Base-by-base conservation (phyloP, 2,329 filamentous ascomycete species). In the Passalora sequoiae region DNA sequence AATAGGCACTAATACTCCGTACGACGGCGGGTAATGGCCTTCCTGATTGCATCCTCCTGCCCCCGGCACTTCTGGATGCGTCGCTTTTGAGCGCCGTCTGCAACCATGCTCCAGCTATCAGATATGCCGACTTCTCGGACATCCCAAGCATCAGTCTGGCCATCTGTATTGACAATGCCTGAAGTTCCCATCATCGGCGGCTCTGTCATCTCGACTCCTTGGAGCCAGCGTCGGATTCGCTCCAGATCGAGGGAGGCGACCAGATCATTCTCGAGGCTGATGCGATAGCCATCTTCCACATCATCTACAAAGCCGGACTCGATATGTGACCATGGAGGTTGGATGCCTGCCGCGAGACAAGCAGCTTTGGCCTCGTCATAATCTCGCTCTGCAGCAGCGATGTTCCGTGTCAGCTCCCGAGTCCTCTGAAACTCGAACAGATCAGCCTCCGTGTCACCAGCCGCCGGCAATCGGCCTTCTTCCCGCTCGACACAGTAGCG, bases 51-150 rank as follows among this genome's bases (percentile, higher is more conserved):
- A n/a, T n/a, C n/a, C n/a, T n/a, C n/a, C n/a, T n/a, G n/a, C n/a
- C n/a, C n/a, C n/a, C n/a, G n/a, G n/a, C 47, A 55, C 29, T 44
- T 49, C 32, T 57, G 49, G 16, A 57, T 53, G 13, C 44, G 42
- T 22, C 46, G 43, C 17, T 51, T 35, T 19, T 43, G 15, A 24
- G 35, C 24, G n/a, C 49, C 48, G 19, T 51, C 45, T 13, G 51
- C 53, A 19, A 56, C 43, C 36, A 53, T 37, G 40, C 53, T 56
- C 6, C 39, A 25, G 25, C 51, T 54, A 27, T 56, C 53, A 36
- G 44, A 46, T 7, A 53, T 50, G 8, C 45, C 53, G 6, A 57
- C 48, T 20, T 51, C 43, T 31, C 35, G 31, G 2, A 40, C 40
- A 6, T 42, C 39, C 48, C 46, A 50, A 2, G 24, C 15, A 25